Evolutionary conservation across 2,329 filamentous ascomycete genomes (phyloP), one percentile per base, ranked within the genome.

Genomic region (Penicillium sp.): DNA sequence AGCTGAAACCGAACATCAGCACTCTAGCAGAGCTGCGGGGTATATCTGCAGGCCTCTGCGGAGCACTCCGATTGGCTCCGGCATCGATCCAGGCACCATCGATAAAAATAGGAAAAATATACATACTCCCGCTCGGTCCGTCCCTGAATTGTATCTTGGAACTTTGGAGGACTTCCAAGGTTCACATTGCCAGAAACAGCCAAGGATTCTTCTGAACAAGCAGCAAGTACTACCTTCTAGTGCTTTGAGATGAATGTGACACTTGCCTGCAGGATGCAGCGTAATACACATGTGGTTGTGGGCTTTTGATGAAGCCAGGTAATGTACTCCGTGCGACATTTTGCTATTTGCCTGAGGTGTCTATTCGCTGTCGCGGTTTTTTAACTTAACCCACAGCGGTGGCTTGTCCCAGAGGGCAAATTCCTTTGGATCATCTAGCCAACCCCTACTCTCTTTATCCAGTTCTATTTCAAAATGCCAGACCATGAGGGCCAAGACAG

Each of bases 331-430:
- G 4, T 28, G n/a, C n/a, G n/a, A n/a, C n/a, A n/a, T 28, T 28
- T 28, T 28, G 26, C 26, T 28, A 28, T 28, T 28, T n/a, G n/a
- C n/a, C n/a, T n/a, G n/a, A n/a, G n/a, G n/a, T n/a, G n/a, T n/a
- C n/a, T n/a, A n/a, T 20, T 42, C 18, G n/a, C 38, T 4, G 2
- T 18, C 38, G 23, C 46, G 46, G 18, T 47, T 14, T 18, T 42
- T 55, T 26, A 55, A 14, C 16, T n/a, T 47, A 12, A 42, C 46
- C 35, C 35, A 55, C 35, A 55, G 33, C 20, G 52, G 45, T 21
- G 52, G 52, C 45, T 55, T 55, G n/a, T 48, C 45, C 52, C 52
- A 48, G 18, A 48, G 24, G 5, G 52, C 45, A 48, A 48, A 48
- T 18, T 55, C 52, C 5, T 28, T 28, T 28, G 8, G 26, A 28